A percentile compares a stretch with the other conserved stretches of the same genome.
Conservation (phyloP, 1,284 basidiomycete species). For the Cerrena zonata region DNA sequence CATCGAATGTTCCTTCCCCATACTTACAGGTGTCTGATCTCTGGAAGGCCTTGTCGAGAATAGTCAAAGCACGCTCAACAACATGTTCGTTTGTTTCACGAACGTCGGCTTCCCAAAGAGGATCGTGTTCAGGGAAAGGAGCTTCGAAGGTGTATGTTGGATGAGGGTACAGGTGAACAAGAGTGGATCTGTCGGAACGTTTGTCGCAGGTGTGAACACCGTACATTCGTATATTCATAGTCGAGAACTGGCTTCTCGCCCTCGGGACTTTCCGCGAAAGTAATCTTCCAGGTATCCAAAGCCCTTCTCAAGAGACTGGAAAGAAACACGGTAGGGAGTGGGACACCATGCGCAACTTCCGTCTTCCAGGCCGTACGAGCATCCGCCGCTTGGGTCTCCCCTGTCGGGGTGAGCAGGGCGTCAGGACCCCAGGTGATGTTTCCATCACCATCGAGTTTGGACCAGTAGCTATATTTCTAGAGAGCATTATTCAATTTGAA, state of each 20-base stretch:
- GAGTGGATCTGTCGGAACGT: conserved; percentile 49
- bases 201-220: conserved; percentile 74
- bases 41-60: conserved; percentile 62
- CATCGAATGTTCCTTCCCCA: too few species aligned
- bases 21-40: conserved; percentile 14
- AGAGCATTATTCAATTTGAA: background rate
- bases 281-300: conserved; percentile 60
- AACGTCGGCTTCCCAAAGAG: conserved; percentile 58
- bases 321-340: conserved; percentile 58
- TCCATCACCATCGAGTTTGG: conserved; percentile 64
- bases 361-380: conserved; percentile 54
- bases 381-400: conserved; percentile 56
- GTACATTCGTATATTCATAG: conserved; percentile 48
- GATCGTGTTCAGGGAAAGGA: conserved; percentile 68
- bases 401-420: conserved; percentile 64
- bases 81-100: conserved; percentile 62
- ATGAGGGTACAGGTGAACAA: conserved; percentile 43
- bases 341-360: conserved; percentile 48
- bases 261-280: conserved; percentile 44
- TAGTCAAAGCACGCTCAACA: conserved; percentile 44
- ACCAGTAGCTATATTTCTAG: conserved; percentile 49
- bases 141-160: conserved; percentile 61
- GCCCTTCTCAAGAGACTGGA: conserved; percentile 73
- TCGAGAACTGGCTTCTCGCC: conserved; percentile 10
- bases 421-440: conserved; percentile 80